Percentiles rank a stretch among this genome's conserved stretches.
These are phyloP conservation scores for Zygosaccharomyces siamensis DNA, from an alignment of 805 yeast genomes.

Conservation along the genomic window DNA sequence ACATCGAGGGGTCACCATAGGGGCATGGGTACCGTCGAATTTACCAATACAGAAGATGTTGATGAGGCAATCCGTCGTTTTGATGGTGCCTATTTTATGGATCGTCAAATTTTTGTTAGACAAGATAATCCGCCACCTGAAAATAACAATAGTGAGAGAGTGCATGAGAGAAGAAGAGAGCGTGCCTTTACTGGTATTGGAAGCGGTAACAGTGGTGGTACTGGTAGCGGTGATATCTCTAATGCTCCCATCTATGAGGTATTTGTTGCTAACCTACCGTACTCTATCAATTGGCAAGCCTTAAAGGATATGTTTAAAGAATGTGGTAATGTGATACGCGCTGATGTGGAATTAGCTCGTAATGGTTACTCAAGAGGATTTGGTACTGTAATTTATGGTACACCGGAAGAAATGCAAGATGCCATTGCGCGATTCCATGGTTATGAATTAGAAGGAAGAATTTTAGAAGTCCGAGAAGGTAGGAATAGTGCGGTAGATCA, in stretches of 20 bases:
- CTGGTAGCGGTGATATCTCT: background rate
- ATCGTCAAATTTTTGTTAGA: slow-evolving; percentile 80
- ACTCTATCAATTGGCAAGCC: slow-evolving; percentile 71
- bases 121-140: slow-evolving; percentile 82
- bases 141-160: slow-evolving; percentile 24
- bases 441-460: slow-evolving; percentile 67
- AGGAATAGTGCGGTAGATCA: slow-evolving; percentile 19
- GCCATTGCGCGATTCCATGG: slow-evolving; percentile 73
- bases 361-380: slow-evolving; percentile 80
- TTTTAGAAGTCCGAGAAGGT: slow-evolving; percentile 76
- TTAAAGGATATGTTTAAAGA: slow-evolving; percentile 76
- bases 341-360: slow-evolving; percentile 63
- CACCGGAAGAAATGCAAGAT: slow-evolving; percentile 59
- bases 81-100: slow-evolving; percentile 58
- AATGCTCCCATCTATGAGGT: slow-evolving; percentile 43
- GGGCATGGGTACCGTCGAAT: slow-evolving; percentile 90
- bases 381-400: slow-evolving; percentile 72
- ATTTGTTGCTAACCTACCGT: slow-evolving; percentile 81
- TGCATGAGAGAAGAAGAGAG: slow-evolving; percentile 14
- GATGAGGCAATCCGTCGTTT: slow-evolving; percentile 61
- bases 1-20: slow-evolving; percentile 70
- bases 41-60: slow-evolving; percentile 59
- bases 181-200: slow-evolving; percentile 1
- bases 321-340: slow-evolving; percentile 73
- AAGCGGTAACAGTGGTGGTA: background rate